These are phyloP conservation scores for Zopfochytrium polystomum DNA, from an alignment of 371 early-diverging fungal species.

Conservation along the genomic window DNA sequence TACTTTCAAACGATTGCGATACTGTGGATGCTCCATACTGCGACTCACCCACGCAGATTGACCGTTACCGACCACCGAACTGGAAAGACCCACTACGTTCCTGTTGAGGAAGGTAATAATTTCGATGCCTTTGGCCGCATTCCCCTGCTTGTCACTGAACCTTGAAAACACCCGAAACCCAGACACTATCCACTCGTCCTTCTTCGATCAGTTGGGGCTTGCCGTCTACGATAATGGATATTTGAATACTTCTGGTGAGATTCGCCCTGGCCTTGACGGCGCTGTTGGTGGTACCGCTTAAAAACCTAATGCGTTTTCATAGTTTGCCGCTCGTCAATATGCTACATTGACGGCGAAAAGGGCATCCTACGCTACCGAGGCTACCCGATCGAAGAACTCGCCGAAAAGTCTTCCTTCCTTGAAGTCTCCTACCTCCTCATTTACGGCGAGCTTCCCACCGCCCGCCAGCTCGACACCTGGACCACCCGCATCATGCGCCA, in stretches of 20 bases:
- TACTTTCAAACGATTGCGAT: no score
- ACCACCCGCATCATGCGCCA: slow-evolving; percentile 47
- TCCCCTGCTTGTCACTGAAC: background rate
- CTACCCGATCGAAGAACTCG: slow-evolving; percentile 48
- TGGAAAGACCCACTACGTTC: slow-evolving; percentile 28
- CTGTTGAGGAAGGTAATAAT: slow-evolving; percentile 25
- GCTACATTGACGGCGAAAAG: slow-evolving; percentile 64
- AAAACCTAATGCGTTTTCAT: background rate
- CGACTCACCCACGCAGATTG: slow-evolving; percentile 16
- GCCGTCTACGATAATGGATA: slow-evolving; percentile 44
- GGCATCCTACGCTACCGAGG: slow-evolving; percentile 54
- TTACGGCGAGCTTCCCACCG: slow-evolving; percentile 43
- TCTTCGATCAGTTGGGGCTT: slow-evolving; percentile 39
- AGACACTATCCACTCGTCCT: slow-evolving; percentile 39
- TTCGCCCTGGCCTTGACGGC: background rate
- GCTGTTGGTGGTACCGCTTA: background rate
- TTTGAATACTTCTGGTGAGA: slow-evolving; percentile 37
- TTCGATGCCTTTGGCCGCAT: background rate
- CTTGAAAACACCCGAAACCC: background rate
- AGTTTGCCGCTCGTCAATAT: slow-evolving; percentile 53
- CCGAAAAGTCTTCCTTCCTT: slow-evolving; percentile 40
- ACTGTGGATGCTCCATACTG: no score
- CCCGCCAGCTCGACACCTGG: slow-evolving; percentile 42
- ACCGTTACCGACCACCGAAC: slow-evolving; percentile 35
- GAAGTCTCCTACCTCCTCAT: slow-evolving; percentile 47